phyloP scores from a whole-genome alignment of 305 asterid species.

The Withania somnifera region DNA sequence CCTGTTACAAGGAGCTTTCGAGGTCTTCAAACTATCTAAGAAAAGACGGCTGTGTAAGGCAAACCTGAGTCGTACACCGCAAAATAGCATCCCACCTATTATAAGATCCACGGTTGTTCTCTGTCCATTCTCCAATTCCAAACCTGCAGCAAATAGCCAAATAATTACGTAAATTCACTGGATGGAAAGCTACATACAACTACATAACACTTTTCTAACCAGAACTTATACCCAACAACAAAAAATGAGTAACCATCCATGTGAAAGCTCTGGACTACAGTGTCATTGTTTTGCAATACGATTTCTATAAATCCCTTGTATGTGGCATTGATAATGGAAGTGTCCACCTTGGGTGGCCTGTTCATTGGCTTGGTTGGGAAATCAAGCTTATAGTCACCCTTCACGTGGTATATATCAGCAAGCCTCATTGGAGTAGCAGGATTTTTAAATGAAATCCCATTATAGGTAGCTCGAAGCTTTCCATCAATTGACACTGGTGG shows the following conservation, averaged over 20 bases:
- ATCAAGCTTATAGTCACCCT: conserved; percentile 80
- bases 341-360: conserved; percentile 45
- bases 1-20: neutral
- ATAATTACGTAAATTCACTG: neutral
- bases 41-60: neutral
- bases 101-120: conserved; percentile 63
- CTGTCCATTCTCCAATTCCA: conserved; percentile 88
- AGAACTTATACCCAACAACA: conserved; percentile 60
- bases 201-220: neutral
- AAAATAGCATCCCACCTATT: conserved; percentile 91
- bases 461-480: conserved; percentile 52
- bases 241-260: conserved; percentile 86
- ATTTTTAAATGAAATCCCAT: conserved; percentile 67
- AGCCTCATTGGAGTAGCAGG: conserved; percentile 77
- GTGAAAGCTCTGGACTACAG: conserved; percentile 69
- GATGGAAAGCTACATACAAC: neutral
- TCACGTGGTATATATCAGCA: conserved; percentile 62
- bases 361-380: conserved; percentile 55
- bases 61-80: conserved; percentile 83
- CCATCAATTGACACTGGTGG: conserved; percentile 55
- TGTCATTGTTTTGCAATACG: conserved; percentile 75
- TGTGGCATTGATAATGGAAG: conserved; percentile 64
- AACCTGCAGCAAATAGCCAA: conserved; percentile 30
- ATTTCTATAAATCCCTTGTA: conserved; percentile 88
- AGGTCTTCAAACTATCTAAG: neutral